Evolutionary conservation across 176 grass and related monocot genomes (phyloP).

Genomic region (Canna indica): DNA sequence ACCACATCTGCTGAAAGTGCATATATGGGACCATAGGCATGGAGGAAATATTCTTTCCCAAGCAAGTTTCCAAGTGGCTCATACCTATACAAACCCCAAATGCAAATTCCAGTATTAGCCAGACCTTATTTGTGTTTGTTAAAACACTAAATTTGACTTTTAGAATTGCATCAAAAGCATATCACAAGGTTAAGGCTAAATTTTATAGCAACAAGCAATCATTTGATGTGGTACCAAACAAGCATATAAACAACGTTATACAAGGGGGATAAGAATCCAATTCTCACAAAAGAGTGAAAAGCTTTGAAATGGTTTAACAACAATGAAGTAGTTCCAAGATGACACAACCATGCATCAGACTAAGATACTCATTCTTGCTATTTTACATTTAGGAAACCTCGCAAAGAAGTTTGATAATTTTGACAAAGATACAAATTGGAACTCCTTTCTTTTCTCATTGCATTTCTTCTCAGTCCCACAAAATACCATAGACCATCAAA

Average conservation of each 20-base stretch:
- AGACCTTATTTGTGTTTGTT: too few species aligned
- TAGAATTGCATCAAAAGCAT: not conserved
- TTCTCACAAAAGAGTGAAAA: not conserved
- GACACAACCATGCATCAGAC: too few species aligned
- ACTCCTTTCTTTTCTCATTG: not conserved
- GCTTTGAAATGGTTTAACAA: too few species aligned
- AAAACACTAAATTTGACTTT: not conserved
- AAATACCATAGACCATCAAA: not conserved
- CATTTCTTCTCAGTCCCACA: not conserved
- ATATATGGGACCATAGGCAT: conserved; percentile 98
- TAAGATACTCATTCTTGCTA: too few species aligned
- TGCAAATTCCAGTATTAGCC: not conserved
- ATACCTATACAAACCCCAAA: conserved; percentile 46
- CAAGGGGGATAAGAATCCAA: not conserved
- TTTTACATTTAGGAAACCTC: too few species aligned
- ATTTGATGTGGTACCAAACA: not conserved
- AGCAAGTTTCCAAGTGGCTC: conserved; percentile 80
- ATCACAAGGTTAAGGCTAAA: not conserved
- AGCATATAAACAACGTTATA: too few species aligned
- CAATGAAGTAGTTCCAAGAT: too few species aligned
- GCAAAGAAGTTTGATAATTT: too few species aligned
- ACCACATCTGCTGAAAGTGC: conserved; percentile 98
- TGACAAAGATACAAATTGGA: too few species aligned
- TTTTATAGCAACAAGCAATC: not conserved
- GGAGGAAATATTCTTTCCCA: conserved; percentile 88